phyloP scores from a whole-genome alignment of 805 yeast species.

The Lipomyces yamadae region DNA sequence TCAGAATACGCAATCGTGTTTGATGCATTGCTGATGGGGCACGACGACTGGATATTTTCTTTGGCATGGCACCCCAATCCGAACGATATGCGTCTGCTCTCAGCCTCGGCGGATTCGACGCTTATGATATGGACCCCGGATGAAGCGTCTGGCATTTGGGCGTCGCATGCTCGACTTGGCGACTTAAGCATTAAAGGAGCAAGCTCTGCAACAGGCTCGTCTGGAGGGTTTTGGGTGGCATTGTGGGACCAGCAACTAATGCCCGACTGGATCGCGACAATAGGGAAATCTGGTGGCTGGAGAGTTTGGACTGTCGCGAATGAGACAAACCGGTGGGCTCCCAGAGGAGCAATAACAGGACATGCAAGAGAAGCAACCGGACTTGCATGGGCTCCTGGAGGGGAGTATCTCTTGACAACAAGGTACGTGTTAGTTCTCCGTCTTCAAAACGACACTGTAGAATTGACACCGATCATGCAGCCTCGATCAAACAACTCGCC shows the following conservation, averaged over 20 bases:
- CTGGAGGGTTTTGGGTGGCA: constrained; percentile 71
- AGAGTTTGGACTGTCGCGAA: constrained; percentile 64
- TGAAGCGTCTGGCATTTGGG: constrained; percentile 84
- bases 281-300: constrained; percentile 93
- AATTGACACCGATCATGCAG: constrained; percentile 67
- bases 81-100: constrained; percentile 61
- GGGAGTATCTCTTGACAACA: constrained; percentile 33
- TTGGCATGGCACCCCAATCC: constrained; percentile 74
- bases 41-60: constrained; percentile 95
- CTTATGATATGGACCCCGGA: constrained; percentile 95
- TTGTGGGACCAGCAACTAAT: constrained; percentile 62
- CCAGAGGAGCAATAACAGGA: constrained; percentile 69
- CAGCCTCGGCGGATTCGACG: constrained; percentile 92
- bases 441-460: constrained; percentile 41
- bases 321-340: constrained; percentile 49
- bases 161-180: constrained; percentile 78
- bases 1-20: constrained; percentile 60
- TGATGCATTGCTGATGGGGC: constrained; percentile 96
- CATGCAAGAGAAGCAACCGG: constrained; percentile 77
- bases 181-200: constrained; percentile 96
- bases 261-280: constrained; percentile 60
- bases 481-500: constrained; percentile 89
- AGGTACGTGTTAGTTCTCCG: constrained; percentile 2
- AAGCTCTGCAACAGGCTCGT: constrained; percentile 95
- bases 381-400: constrained; percentile 62